These are phyloP conservation scores for Xylariaceae sp. DNA, from an alignment of 2,329 filamentous ascomycete species.

Conservation along the genomic window DNA sequence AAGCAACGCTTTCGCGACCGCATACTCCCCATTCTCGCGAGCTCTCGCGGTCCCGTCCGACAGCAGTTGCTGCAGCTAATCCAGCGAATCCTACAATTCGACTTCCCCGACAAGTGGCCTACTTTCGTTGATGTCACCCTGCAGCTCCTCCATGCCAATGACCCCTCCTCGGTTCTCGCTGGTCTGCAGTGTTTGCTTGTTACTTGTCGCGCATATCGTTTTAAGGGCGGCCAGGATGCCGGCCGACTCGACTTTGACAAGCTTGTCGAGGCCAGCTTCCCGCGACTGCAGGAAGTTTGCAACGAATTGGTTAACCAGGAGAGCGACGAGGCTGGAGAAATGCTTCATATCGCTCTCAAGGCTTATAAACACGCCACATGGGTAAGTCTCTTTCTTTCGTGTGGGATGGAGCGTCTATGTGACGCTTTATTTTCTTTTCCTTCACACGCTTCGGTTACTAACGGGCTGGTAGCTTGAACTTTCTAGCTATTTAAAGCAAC, in stretches of 20 bases:
- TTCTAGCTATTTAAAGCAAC: slow-evolving; percentile 68
- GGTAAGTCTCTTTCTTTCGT: slow-evolving; percentile 47
- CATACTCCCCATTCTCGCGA: slow-evolving; percentile 81
- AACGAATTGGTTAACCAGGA: slow-evolving; percentile 85
- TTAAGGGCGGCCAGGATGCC: slow-evolving; percentile 75
- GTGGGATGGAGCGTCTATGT: background rate
- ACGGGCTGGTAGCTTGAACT: slow-evolving; percentile 71
- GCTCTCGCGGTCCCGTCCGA: slow-evolving; percentile 74
- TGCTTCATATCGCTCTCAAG: slow-evolving; percentile 92
- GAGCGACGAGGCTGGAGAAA: slow-evolving; percentile 91
- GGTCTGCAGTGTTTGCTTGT: slow-evolving; percentile 90
- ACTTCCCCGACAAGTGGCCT: slow-evolving; percentile 93
- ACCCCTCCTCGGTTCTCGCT: slow-evolving; percentile 81
- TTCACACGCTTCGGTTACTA: slow-evolving; percentile 13
- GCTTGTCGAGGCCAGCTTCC: slow-evolving; percentile 88
- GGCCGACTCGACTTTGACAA: slow-evolving; percentile 82
- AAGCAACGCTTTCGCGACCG: slow-evolving; percentile 82
- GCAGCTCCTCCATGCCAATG: slow-evolving; percentile 80
- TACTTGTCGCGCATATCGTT: slow-evolving; percentile 91
- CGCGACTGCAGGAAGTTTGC: slow-evolving; percentile 78
- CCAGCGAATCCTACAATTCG: slow-evolving; percentile 91
- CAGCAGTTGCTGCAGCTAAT: slow-evolving; percentile 91
- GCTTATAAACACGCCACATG: slow-evolving; percentile 98
- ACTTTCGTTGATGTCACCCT: slow-evolving; percentile 89
- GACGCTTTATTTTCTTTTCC: background rate